phyloP scores from a whole-genome alignment of 192 early-diverging fungal species.

The Rhizophlyctis rosea region DNA sequence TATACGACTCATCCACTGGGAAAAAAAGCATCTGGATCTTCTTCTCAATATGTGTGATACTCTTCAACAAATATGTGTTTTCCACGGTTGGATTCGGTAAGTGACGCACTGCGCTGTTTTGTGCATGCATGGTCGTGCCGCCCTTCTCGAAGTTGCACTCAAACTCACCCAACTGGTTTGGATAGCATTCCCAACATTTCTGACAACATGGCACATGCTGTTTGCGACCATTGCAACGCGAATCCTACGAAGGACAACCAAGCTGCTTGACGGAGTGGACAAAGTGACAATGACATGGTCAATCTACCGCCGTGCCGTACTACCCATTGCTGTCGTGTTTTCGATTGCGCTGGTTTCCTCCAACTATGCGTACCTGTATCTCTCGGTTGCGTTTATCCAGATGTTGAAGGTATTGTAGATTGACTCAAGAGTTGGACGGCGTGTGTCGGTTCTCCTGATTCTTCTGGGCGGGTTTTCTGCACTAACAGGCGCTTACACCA shows the following conservation, averaged over 20 bases:
- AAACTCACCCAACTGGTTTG: neutral
- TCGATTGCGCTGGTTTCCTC: slow-evolving; percentile 27
- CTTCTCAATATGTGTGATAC: too few species aligned
- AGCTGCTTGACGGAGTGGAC: slow-evolving; percentile 55
- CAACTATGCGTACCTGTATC: slow-evolving; percentile 36
- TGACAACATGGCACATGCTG: slow-evolving; percentile 37
- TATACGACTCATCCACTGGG: too few species aligned
- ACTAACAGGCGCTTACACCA: slow-evolving; percentile 32
- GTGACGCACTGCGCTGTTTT: too few species aligned
- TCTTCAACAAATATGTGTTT: too few species aligned
- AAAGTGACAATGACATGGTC: slow-evolving; percentile 53
- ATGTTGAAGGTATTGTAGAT: slow-evolving; percentile 46
- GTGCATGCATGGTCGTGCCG: too few species aligned
- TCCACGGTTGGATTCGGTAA: too few species aligned
- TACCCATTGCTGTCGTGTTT: slow-evolving; percentile 35
- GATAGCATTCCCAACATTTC: slow-evolving; percentile 40
- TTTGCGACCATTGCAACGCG: slow-evolving; percentile 52
- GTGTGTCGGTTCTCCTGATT: too few species aligned
- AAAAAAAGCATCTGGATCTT: too few species aligned
- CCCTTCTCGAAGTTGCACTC: too few species aligned
- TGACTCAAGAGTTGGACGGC: too few species aligned
- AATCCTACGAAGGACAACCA: slow-evolving; percentile 57
- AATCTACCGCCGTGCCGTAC: slow-evolving; percentile 49
- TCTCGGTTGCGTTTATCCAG: slow-evolving; percentile 36
- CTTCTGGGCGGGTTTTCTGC: slow-evolving; percentile 5